Evolutionary conservation across 2,329 filamentous ascomycete species (phyloP), one percentile per base, ranked within the genome.

Genomic region (Fonsecaea erecta): DNA sequence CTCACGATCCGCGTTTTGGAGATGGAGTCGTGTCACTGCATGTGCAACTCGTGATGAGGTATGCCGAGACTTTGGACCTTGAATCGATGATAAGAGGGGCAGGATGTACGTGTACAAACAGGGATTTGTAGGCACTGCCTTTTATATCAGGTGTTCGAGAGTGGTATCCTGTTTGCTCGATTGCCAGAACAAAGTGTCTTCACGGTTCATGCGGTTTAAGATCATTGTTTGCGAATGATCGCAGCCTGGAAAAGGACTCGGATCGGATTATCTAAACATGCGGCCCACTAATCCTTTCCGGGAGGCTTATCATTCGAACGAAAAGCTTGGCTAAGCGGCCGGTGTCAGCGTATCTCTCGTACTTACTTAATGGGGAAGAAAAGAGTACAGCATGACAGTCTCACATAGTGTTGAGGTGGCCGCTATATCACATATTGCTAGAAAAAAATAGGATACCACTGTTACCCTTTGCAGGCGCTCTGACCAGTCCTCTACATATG

Each of bases 21-120:
- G 21, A 24, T 24, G 43, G 43, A 48, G 43, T 12, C 11, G 11
- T 48, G 8, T 24, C 21, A 24, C 18, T 24, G 52, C 53, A 34
- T 51, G 63, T 65, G 40, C 35, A 60, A 46, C 28, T 60, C 26
- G 46, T 48, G 63, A 62, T 65, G 58, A 65, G 37, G 57, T 57
- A 34, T 62, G 63, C 63, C 54, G 53, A 53, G 63, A 52, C 24
- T 34, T 46, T 62, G 11, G 46, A 21, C 2, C 11, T 40, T 26
- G 43, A n/a, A n/a, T n/a, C 18, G 14, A 2, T 2, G 43, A 24
- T 48, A 14, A 24, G 43, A 48, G 21, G 43, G 21, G 18, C 37
- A 16, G 14, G 28, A 30, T 32, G 52, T n/a, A 30, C 18, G 52
- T 7, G 11, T 26, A 3, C 21, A 24, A 26, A 14, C 2, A 12